Conservation (phyloP, 345 rosid species). For the Pelargonium nanum region DNA sequence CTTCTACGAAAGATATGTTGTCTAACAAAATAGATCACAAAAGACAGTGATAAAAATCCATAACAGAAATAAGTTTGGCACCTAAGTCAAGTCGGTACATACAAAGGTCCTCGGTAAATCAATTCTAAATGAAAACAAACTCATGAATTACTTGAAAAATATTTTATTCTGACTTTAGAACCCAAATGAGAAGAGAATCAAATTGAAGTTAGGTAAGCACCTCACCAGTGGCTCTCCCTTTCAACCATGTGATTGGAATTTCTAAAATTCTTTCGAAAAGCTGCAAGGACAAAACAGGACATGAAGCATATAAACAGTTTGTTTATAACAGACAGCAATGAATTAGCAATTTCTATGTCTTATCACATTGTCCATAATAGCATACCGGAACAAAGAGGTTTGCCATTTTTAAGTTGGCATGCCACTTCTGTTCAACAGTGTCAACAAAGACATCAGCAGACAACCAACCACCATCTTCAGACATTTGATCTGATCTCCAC, state of each 20-base stretch:
- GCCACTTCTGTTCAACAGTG: conserved; percentile 77
- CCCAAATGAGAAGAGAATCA: not conserved
- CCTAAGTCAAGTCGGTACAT: not conserved
- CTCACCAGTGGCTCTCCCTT: conserved; percentile 99
- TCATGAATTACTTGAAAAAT: no score
- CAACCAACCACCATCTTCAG: conserved; percentile 91
- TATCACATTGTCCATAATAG: conserved; percentile 14
- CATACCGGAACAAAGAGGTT: conserved; percentile 92
- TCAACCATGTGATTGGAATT: conserved; percentile 77
- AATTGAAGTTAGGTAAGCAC: conserved; percentile 67
- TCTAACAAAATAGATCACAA: no score
- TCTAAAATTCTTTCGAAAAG: conserved; percentile 87
- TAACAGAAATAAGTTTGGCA: not conserved
- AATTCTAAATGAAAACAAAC: not conserved
- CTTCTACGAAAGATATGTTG: no score
- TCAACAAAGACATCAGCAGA: conserved; percentile 87
- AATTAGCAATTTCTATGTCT: not conserved
- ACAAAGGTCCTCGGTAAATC: not conserved
- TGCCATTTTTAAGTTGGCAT: conserved; percentile 72
- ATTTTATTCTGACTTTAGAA: conserved; percentile 2
- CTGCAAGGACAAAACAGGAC: conserved; percentile 28
- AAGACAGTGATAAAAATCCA: not conserved
- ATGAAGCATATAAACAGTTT: conserved; percentile 4
- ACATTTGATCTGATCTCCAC: conserved; percentile 69
- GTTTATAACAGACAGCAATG: not conserved